Percentiles rank a stretch among this genome's conserved stretches.
Evolutionary conservation across 495 filamentous ascomycete genomes (phyloP).

Genomic region (Talaromyces wortmannii): DNA sequence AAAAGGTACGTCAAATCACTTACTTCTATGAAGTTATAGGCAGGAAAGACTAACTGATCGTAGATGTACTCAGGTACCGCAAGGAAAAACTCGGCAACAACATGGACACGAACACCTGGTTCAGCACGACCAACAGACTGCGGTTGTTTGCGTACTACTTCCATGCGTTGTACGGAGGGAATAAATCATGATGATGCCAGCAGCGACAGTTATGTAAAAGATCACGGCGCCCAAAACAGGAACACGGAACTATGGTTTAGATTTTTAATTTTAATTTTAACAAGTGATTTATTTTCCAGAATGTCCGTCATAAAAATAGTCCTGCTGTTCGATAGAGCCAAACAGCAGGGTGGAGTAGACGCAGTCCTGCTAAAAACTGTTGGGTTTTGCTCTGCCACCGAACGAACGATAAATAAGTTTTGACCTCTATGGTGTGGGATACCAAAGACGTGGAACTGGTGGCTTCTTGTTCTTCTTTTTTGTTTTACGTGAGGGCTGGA

Average conservation of each 20-base stretch:
- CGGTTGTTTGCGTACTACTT: too few species aligned
- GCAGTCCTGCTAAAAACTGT: constrained; percentile 50
- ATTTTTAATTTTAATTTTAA: background rate
- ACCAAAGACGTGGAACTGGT: constrained; percentile 28
- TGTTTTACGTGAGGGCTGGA: background rate
- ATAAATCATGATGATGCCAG: too few species aligned
- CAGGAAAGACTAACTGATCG: too few species aligned
- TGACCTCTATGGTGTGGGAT: constrained; percentile 31
- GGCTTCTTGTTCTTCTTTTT: background rate
- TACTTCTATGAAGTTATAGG: too few species aligned
- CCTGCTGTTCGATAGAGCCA: constrained; percentile 35
- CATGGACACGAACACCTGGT: too few species aligned
- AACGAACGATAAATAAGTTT: constrained; percentile 42
- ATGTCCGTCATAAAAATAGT: constrained; percentile 49
- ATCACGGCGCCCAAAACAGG: too few species aligned
- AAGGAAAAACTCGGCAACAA: too few species aligned
- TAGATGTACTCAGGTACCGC: too few species aligned
- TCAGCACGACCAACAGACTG: too few species aligned
- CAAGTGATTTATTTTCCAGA: background rate
- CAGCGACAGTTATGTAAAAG: too few species aligned
- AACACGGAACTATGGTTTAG: background rate
- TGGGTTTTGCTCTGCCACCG: constrained; percentile 48
- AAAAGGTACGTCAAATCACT: too few species aligned
- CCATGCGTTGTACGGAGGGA: too few species aligned
- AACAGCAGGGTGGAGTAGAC: constrained; percentile 51